Evolutionary conservation across 371 early-diverging fungal species (phyloP).

Genomic region (Umbelopsis sp.): DNA sequence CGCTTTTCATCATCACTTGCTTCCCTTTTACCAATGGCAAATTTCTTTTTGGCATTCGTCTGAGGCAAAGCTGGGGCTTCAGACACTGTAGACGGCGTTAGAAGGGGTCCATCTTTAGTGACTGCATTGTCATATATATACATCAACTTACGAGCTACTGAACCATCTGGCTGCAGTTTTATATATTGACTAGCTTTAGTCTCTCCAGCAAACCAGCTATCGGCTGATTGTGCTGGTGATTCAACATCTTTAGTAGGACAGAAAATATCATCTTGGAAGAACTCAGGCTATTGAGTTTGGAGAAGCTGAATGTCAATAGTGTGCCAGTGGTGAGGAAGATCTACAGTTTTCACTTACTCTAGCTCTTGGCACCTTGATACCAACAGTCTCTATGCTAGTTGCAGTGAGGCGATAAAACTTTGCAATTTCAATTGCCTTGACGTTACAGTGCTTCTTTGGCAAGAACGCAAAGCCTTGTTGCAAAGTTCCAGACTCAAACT

Average conservation of each 20-base stretch:
- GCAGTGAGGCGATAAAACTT: slow-evolving; percentile 70
- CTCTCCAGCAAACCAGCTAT: slow-evolving; percentile 61
- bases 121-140: not conserved
- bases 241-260: slow-evolving; percentile 65
- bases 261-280: slow-evolving; percentile 88
- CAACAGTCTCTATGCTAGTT: slow-evolving; percentile 67
- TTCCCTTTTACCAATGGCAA: slow-evolving; percentile 43
- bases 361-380: slow-evolving; percentile 77
- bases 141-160: slow-evolving; percentile 54
- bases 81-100: slow-evolving; percentile 32
- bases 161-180: slow-evolving; percentile 61
- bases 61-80: slow-evolving; percentile 48
- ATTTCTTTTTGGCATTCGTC: slow-evolving; percentile 38
- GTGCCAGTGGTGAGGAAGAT: not conserved
- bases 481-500: slow-evolving; percentile 59
- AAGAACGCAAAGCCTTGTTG: slow-evolving; percentile 72
- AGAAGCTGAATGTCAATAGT: not conserved
- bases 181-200: slow-evolving; percentile 32
- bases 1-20: slow-evolving; percentile 45
- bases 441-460: slow-evolving; percentile 68
- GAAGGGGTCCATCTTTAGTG: not conserved
- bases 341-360: slow-evolving; percentile 36
- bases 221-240: slow-evolving; percentile 51
- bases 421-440: slow-evolving; percentile 68
- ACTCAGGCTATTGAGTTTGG: slow-evolving; percentile 59